phyloP scores from a whole-genome alignment of 1,139 yeast species.

The Pichia sp. region DNA sequence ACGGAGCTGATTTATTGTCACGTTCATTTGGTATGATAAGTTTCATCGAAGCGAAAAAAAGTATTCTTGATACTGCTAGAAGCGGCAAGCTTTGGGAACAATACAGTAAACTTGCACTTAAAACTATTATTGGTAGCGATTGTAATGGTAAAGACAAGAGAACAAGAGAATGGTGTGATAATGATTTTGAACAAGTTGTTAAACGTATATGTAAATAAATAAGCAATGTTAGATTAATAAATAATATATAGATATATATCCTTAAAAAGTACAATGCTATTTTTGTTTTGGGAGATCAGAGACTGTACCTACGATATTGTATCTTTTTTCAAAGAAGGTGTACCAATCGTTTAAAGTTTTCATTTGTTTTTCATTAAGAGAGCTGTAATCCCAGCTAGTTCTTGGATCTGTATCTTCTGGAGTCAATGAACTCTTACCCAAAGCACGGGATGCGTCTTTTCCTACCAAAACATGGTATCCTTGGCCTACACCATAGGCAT shows the following conservation, averaged over 20 bases:
- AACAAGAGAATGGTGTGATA: conserved; percentile 53
- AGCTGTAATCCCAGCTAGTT: conserved; percentile 44
- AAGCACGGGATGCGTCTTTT: conserved; percentile 67
- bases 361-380: conserved; percentile 45
- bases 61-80: conserved; percentile 20
- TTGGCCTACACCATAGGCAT: conserved; percentile 70
- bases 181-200: conserved; percentile 39
- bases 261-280: neutral
- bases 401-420: conserved; percentile 38
- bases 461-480: conserved; percentile 72
- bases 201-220: conserved; percentile 29
- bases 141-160: conserved; percentile 47
- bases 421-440: conserved; percentile 50
- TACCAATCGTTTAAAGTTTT: conserved; percentile 54
- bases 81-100: conserved; percentile 31
- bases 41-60: conserved; percentile 40
- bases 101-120: conserved; percentile 40
- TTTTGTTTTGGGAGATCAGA: conserved; percentile 22
- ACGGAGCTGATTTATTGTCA: conserved; percentile 56
- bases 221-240: too few relatives aligned
- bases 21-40: conserved; percentile 59
- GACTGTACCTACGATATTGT: conserved; percentile 37
- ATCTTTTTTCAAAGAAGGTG: conserved; percentile 47
- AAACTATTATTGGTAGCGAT: conserved; percentile 39
- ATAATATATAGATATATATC: neutral